Conservation (phyloP, 2,329 filamentous ascomycete genomes). For the Alternaria arborescens region DNA sequence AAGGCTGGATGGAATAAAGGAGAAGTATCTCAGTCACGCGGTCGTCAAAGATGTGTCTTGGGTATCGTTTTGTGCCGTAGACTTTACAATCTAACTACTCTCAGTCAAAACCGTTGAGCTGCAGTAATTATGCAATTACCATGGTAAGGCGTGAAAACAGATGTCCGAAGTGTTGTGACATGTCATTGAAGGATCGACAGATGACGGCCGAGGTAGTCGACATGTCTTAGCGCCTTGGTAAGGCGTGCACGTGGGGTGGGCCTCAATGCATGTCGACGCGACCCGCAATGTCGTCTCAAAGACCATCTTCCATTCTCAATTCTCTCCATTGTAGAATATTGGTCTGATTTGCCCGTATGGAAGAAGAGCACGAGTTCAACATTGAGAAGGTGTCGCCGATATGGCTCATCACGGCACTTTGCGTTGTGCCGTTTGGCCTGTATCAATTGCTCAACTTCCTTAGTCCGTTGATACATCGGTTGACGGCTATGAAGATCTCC, state of each 20-base stretch:
- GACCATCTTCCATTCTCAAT: neutral
- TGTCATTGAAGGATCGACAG: neutral
- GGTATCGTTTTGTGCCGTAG: neutral
- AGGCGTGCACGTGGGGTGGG: conserved; percentile 4
- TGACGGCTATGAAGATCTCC: conserved; percentile 43
- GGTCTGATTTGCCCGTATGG: neutral
- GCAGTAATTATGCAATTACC: neutral
- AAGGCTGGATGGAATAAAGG: neutral
- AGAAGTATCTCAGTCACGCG: neutral
- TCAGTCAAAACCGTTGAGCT: neutral
- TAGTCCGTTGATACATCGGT: conserved; percentile 33
- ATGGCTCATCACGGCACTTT: conserved; percentile 33
- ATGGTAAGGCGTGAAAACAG: neutral
- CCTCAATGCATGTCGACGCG: neutral
- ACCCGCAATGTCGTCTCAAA: neutral
- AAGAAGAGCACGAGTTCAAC: conserved; percentile 21
- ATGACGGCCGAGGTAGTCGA: neutral
- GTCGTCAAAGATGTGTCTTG: neutral
- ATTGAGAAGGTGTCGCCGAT: conserved; percentile 29
- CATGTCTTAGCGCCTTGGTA: conserved; percentile 8
- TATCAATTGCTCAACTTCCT: conserved; percentile 33
- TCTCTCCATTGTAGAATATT: neutral
- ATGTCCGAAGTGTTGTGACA: neutral
- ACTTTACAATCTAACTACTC: neutral
- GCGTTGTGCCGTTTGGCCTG: conserved; percentile 29